phyloP scores from a whole-genome alignment of 2,329 filamentous ascomycete genomes.

The Lecanoromycetidae sp. region DNA sequence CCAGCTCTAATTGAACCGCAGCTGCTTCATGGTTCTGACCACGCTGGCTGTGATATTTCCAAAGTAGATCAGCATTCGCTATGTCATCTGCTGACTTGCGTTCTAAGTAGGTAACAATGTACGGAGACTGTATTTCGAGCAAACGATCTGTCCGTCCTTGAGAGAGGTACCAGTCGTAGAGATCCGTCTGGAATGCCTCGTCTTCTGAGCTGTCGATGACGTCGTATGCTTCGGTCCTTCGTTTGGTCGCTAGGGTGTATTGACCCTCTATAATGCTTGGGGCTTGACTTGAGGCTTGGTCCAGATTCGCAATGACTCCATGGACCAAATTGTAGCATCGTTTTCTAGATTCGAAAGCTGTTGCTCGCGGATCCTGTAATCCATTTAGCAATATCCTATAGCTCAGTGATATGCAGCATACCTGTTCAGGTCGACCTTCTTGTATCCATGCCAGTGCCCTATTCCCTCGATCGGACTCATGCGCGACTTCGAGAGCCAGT shows the following conservation, averaged over 20 bases:
- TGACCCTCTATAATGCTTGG: conserved; percentile 68
- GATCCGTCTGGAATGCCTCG: conserved; percentile 84
- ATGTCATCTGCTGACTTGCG: conserved; percentile 61
- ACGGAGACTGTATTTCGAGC: conserved; percentile 69
- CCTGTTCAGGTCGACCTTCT: conserved; percentile 58
- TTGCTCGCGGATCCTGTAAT: conserved; percentile 52
- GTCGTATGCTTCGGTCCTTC: conserved; percentile 75
- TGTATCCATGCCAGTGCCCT: conserved; percentile 74
- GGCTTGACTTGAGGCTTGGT: conserved; percentile 54
- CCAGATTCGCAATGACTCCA: conserved; percentile 64
- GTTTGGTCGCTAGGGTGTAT: conserved; percentile 60
- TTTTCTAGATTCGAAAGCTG: conserved; percentile 58
- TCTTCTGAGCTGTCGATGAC: conserved; percentile 82
- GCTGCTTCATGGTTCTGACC: conserved; percentile 78
- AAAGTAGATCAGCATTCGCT: conserved; percentile 77
- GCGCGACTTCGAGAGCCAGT: conserved; percentile 70
- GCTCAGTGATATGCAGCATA: conserved; percentile 21
- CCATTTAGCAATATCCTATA: conserved; percentile 14
- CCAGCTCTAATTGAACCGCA: conserved; percentile 70
- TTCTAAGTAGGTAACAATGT: conserved; percentile 75
- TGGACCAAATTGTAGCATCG: conserved; percentile 82
- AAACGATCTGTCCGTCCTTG: conserved; percentile 78
- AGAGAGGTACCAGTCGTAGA: conserved; percentile 96
- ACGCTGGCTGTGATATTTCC: conserved; percentile 80
- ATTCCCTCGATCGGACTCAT: conserved; percentile 77